phyloP scores from a whole-genome alignment of 768 basidiomycete species.

The Phaffia tasmanica region DNA sequence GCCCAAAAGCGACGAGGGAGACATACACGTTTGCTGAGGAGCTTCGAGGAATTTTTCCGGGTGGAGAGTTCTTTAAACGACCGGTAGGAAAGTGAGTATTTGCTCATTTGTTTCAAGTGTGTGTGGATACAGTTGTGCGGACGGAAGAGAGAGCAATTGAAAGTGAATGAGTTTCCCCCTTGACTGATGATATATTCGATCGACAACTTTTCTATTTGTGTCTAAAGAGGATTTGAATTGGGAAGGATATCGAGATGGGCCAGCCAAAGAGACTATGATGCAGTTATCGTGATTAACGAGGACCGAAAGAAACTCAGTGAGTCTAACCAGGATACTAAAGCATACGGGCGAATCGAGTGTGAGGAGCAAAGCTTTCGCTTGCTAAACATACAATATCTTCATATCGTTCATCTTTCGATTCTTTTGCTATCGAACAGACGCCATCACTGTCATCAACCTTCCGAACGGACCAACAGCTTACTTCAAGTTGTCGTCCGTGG shows the following conservation, averaged over 20 bases:
- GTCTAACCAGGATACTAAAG: constrained; percentile 34
- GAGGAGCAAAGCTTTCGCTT: too few relatives aligned
- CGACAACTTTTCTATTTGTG: background rate
- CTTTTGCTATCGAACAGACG: constrained; percentile 49
- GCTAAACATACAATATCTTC: too few relatives aligned
- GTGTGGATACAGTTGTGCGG: too few relatives aligned
- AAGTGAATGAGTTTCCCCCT: background rate
- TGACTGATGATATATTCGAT: background rate
- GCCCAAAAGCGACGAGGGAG: constrained; percentile 69
- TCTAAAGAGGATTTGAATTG: constrained; percentile 62
- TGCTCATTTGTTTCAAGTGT: background rate
- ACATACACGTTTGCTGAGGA: constrained; percentile 93
- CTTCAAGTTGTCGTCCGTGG: constrained; percentile 82
- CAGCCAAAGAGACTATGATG: constrained; percentile 72
- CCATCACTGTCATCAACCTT: constrained; percentile 79
- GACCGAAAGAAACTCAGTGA: constrained; percentile 86
- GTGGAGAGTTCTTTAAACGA: constrained; percentile 74
- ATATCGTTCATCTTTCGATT: background rate
- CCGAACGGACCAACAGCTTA: constrained; percentile 89
- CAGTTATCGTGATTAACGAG: constrained; percentile 86
- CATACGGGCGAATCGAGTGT: too few relatives aligned
- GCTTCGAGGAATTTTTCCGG: constrained; percentile 75
- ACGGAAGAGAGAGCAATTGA: background rate
- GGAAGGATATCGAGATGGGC: constrained; percentile 91
- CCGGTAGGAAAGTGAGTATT: constrained; percentile 54